Evolutionary conservation across 176 grass and related monocot species (phyloP).

Genomic region (Cenchrus americanus): DNA sequence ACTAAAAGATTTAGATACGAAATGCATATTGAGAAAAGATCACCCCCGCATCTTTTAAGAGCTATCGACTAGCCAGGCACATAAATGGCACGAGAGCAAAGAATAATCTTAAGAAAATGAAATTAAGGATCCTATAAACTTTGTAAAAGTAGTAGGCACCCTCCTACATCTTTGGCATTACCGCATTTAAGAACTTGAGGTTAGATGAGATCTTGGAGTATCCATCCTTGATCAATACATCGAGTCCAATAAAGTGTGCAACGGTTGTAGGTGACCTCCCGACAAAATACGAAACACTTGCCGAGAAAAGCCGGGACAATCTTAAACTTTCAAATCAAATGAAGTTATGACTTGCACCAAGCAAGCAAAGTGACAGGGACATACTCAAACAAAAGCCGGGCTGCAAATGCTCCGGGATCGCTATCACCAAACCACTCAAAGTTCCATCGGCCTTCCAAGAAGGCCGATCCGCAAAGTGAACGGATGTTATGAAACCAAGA

Average conservation of each 20-base stretch:
- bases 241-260: conserved; percentile 77
- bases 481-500: neutral
- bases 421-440: conserved; percentile 93
- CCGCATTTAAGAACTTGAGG: conserved; percentile 82
- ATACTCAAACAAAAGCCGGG: conserved; percentile 88
- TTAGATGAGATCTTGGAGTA: conserved; percentile 88
- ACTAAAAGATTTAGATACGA: neutral
- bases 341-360: conserved; percentile 23
- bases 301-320: conserved; percentile 11
- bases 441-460: conserved; percentile 92
- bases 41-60: neutral
- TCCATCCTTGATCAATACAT: conserved; percentile 91
- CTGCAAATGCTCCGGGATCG: conserved; percentile 77
- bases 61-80: neutral
- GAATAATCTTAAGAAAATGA: neutral
- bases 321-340: neutral
- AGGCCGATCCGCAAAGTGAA: conserved; percentile 72
- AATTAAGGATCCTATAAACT: conserved; percentile 35
- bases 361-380: conserved; percentile 44
- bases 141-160: conserved; percentile 45
- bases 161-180: too few species aligned
- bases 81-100: neutral
- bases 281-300: conserved; percentile 25
- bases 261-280: conserved; percentile 90
- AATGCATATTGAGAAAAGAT: neutral